Base-by-base conservation (phyloP, 768 basidiomycete genomes). In the Cystofilobasidium macerans region DNA sequence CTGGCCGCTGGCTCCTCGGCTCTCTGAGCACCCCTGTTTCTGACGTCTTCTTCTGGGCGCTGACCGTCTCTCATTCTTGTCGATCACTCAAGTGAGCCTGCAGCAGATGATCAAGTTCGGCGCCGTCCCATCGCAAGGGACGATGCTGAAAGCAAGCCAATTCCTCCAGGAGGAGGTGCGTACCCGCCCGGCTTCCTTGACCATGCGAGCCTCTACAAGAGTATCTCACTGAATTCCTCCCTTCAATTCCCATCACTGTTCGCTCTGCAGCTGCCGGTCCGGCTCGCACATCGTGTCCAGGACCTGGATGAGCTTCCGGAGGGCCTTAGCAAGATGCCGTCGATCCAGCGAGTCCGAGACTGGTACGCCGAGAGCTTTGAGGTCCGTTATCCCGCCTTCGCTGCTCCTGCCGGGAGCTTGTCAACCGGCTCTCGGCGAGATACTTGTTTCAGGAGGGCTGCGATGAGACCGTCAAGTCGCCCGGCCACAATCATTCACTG, bases 291-390 rank as follows among this genome's bases (percentile, higher is more conserved):
- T 75, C 83, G 95, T 33, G 93, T 94, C 26, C 91, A 91, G 75
- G 95, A 99, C 77, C 83, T 99, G 33, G 91, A 97, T 71, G 85
- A 88, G 70, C 81, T 99, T 4, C 95, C 95, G 0, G 88, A 97
- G 77, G 87, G 89, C 63, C 81, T 99, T 59, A 86, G 85, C 71
- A 82, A 83, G 54, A 95, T 95, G 94, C 84, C 86, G 0, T 88
- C 87, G 43, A 97, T 99, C 70, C 83, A 85, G 65, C 92, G 88
- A 74, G 79, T 99, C 67, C 93, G 92, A 79, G 86, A 94, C 72
- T 99, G 95, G 95, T 99, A 99, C 76, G 94, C 94, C 0, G 90
- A 98, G 79, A 90, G 88, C 20, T 98, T 99, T 76, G 89, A 98
- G 82, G 94, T 93, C 61, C 60, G 85, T 78, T 26, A 5, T n/a